Percentiles rank a stretch among this genome's conserved stretches.
phyloP scores from a whole-genome alignment of 257 asterid genomes.

The Ligustrum vulgare region DNA sequence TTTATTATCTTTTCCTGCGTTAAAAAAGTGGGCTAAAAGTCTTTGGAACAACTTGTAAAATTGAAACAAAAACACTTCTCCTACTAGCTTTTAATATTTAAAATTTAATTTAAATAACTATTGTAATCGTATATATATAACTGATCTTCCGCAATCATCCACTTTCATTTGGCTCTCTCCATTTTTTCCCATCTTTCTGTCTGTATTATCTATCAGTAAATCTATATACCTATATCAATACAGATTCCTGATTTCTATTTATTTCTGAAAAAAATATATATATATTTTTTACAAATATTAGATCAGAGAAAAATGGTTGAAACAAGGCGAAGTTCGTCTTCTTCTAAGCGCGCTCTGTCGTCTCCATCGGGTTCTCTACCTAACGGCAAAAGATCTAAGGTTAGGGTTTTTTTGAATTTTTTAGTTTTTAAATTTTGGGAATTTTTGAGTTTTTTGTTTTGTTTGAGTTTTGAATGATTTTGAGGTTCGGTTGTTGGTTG shows the following conservation, averaged over 20 bases:
- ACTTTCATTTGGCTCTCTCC: conserved; percentile 20
- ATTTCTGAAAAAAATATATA: background rate
- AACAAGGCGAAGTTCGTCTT: conserved; percentile 79
- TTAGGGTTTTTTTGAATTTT: conserved; percentile 33
- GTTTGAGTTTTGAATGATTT: conserved; percentile 22
- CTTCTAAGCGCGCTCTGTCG: conserved; percentile 68
- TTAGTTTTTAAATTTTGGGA: background rate
- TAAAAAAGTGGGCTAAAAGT: too few species aligned
- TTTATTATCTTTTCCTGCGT: too few species aligned
- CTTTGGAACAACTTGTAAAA: too few species aligned
- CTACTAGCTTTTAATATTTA: background rate
- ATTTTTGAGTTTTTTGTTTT: background rate
- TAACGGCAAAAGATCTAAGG: conserved; percentile 86
- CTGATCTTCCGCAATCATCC: conserved; percentile 45
- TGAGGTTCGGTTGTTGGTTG: conserved; percentile 29
- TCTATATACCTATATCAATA: conserved; percentile 4
- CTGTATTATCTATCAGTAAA: background rate
- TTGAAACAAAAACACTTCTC: background rate
- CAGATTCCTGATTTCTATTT: conserved; percentile 17
- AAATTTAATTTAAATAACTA: background rate
- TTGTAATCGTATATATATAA: conserved; percentile 19
- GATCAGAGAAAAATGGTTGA: conserved; percentile 66
- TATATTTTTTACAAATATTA: background rate
- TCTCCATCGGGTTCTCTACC: conserved; percentile 60
- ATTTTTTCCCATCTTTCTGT: background rate